These are phyloP conservation scores for Euphorbia peplus DNA, from an alignment of 345 rosid species.

Conservation along the genomic window DNA sequence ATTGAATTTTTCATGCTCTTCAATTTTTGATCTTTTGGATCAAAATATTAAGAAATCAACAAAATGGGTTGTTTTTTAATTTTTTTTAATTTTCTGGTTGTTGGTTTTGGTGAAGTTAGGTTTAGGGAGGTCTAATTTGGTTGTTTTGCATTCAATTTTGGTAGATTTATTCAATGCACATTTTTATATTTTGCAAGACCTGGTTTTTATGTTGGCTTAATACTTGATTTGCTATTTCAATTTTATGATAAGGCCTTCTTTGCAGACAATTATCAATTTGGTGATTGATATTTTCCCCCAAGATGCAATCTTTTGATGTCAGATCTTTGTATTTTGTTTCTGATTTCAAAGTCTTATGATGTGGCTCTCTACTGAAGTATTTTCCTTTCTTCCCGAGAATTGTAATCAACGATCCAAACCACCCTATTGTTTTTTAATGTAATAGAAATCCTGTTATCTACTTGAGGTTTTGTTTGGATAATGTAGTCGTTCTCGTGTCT, in stretches of 20 bases:
- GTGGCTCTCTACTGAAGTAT: not conserved
- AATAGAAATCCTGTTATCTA: not conserved
- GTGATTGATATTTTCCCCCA: not conserved
- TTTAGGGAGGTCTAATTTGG: slow-evolving; percentile 1
- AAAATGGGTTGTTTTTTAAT: not conserved
- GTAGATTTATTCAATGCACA: slow-evolving; percentile 19
- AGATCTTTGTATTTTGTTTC: not conserved
- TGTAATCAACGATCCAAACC: not conserved
- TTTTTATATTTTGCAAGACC: slow-evolving; percentile 12
- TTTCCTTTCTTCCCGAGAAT: not conserved
- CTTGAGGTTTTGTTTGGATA: not conserved
- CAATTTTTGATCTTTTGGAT: not conserved
- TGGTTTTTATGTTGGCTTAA: slow-evolving; percentile 5
- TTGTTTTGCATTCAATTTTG: slow-evolving; percentile 1
- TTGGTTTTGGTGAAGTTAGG: not conserved
- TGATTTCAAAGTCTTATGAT: not conserved
- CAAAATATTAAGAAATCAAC: not conserved
- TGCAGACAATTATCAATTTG: not conserved
- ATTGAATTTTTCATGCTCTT: not conserved
- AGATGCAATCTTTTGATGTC: not conserved
- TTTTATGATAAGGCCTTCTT: not conserved
- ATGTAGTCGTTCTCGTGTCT: not conserved
- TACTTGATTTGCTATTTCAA: not conserved
- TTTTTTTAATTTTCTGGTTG: too few species aligned
- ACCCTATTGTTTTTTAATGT: not conserved